These are phyloP conservation scores for Hortiboletus campestris DNA, from an alignment of 768 basidiomycete genomes.

Conservation along the genomic window DNA sequence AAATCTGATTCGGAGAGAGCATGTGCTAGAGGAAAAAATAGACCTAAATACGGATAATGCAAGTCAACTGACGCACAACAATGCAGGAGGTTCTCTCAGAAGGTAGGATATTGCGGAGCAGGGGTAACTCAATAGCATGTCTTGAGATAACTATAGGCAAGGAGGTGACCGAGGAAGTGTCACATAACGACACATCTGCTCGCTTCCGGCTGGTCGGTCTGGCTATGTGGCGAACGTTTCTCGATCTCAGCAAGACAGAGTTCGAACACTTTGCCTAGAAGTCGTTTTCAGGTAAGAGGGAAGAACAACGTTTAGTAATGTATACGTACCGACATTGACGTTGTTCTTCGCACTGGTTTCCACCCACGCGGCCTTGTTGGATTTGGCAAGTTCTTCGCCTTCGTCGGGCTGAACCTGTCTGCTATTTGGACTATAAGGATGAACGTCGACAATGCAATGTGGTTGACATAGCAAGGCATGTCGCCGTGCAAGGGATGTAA, in stretches of 20 bases:
- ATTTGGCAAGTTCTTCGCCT: slow-evolving; percentile 70
- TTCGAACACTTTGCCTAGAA: slow-evolving; percentile 77
- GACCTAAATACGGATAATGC: slow-evolving; percentile 38
- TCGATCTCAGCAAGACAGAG: slow-evolving; percentile 82
- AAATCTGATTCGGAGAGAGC: slow-evolving; percentile 21
- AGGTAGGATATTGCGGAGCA: slow-evolving; percentile 31
- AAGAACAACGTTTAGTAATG: background rate
- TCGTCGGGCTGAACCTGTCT: slow-evolving; percentile 77
- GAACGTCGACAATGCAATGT: slow-evolving; percentile 15
- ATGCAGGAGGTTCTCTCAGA: slow-evolving; percentile 23
- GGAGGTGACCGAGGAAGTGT: slow-evolving; percentile 19
- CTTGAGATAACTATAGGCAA: slow-evolving; percentile 17
- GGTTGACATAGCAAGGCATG: slow-evolving; percentile 8
- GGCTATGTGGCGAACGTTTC: slow-evolving; percentile 59
- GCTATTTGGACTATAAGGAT: slow-evolving; percentile 37
- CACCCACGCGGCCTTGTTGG: slow-evolving; percentile 73
- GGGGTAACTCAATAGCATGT: slow-evolving; percentile 32
- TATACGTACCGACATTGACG: slow-evolving; percentile 77
- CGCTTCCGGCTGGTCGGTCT: slow-evolving; percentile 40
- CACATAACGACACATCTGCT: slow-evolving; percentile 58
- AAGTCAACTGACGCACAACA: slow-evolving; percentile 32
- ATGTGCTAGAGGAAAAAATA: slow-evolving; percentile 19
- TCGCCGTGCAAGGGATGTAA: slow-evolving; percentile 3
- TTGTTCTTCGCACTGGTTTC: slow-evolving; percentile 90
- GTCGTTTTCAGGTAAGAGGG: background rate